Evolutionary conservation across 2,329 filamentous ascomycete species (phyloP), one percentile per base, ranked within the genome.

Genomic region (Herpotrichia juniperi): DNA sequence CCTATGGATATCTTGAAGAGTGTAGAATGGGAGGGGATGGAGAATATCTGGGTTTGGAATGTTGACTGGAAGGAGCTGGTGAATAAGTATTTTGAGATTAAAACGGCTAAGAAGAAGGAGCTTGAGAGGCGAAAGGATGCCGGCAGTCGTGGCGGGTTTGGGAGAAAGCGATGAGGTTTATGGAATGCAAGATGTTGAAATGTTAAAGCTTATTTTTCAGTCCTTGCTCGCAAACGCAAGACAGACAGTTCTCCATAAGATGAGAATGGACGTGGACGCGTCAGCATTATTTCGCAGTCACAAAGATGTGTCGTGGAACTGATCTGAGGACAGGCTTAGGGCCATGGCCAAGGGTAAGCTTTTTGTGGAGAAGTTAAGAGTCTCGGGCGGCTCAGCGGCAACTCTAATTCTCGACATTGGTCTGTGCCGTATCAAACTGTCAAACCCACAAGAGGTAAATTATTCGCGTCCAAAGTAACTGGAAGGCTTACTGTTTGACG

Each of bases 41-140:
- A 30, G 12, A 60, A 61, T 37, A 31, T 54, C 3, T 67, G 63
- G 66, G 14, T 42, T 14, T 66, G 61, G 63, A 48, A 54, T 21
- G 46, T 62, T 6, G 48, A 61, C 1, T 67, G 64, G 64, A 61
- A 46, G 25, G 47, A 16, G 8, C 32, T 67, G 17, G 46, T 64
- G 2, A 56, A 46, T n/a, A 47, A 46, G 16, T 62, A 62, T 17
- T 67, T 56, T 26, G 37, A 43, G 9, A 54, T 50, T 2, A 66
- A 66, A 39, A 46, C 51, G 8, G 45, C 9, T 14, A 40, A 40
- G 37, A 40, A 40, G n/a, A 11, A 24, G 7, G 37, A 40, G 6
- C 7, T 28, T 28, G 26, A 28, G 26, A 28, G 12, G 26, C 26
- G 26, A 7, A 28, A 28, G 12, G 12, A 28, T 6, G 26, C 26